A percentile compares a stretch with the other conserved stretches of the same genome.
phyloP scores from a whole-genome alignment of 371 early-diverging fungal species.

The Zopfochytrium polystomum region DNA sequence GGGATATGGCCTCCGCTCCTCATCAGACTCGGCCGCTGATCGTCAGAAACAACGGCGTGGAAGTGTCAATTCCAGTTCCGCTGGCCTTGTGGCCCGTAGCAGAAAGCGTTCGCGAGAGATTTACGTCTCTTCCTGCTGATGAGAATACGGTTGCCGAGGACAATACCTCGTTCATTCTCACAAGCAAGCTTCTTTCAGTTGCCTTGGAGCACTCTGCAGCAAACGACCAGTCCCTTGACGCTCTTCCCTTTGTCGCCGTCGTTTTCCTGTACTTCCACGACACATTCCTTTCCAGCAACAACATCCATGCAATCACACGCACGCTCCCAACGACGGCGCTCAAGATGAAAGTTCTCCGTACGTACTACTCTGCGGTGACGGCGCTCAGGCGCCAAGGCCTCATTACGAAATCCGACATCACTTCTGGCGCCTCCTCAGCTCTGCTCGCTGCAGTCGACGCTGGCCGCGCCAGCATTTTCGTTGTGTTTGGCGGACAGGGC shows the following conservation, averaged over 20 bases:
- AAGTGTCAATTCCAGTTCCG: conserved; percentile 80
- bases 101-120: conserved; percentile 80
- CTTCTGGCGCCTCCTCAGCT: conserved; percentile 55
- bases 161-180: conserved; percentile 70
- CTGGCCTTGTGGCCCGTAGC: conserved; percentile 85
- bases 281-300: conserved; percentile 74
- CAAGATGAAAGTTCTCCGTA: conserved; percentile 59
- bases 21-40: conserved; percentile 64
- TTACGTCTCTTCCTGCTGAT: conserved; percentile 45
- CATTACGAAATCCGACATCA: conserved; percentile 30
- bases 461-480: conserved; percentile 70
- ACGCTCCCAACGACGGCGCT: conserved; percentile 57
- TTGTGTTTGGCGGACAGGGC: conserved; percentile 96
- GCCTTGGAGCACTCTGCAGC: background rate
- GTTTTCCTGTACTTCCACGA: conserved; percentile 74
- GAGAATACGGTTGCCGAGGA: conserved; percentile 35
- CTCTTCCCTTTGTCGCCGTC: conserved; percentile 66
- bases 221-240: conserved; percentile 17
- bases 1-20: background rate
- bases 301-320: conserved; percentile 78
- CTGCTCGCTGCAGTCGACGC: conserved; percentile 63
- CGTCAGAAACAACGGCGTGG: conserved; percentile 74
- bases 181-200: conserved; percentile 45
- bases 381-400: conserved; percentile 35
- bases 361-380: conserved; percentile 77